A percentile compares a stretch with the other conserved stretches of the same genome.
Evolutionary conservation across 805 yeast genomes (phyloP).

Genomic region (Candida ascalaphidarum): DNA sequence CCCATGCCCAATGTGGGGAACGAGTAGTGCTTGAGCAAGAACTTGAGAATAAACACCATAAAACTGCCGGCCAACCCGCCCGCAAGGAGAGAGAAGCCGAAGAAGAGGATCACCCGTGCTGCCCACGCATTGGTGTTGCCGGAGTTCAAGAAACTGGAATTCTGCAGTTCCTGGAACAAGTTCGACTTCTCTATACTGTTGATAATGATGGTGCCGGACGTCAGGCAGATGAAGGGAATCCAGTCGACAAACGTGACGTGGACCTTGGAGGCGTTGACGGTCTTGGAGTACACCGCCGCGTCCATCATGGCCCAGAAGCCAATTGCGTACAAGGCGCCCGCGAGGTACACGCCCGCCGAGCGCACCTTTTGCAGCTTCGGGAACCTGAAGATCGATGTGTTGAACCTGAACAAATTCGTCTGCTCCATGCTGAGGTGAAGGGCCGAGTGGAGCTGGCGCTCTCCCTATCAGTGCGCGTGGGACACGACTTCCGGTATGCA

Average conservation of each 20-base stretch:
- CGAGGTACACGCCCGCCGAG: slow-evolving; percentile 65
- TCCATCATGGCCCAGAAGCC: slow-evolving; percentile 90
- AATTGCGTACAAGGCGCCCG: slow-evolving; percentile 70
- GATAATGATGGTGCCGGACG: slow-evolving; percentile 81
- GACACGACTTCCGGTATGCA: too few relatives aligned
- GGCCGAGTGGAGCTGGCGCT: too few relatives aligned
- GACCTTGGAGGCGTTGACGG: slow-evolving; percentile 75
- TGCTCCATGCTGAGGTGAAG: too few relatives aligned
- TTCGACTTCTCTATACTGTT: slow-evolving; percentile 65
- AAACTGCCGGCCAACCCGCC: slow-evolving; percentile 92
- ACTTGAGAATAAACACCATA: slow-evolving; percentile 80
- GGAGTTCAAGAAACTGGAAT: slow-evolving; percentile 33
- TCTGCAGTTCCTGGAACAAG: slow-evolving; percentile 34
- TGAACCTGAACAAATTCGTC: slow-evolving; percentile 53
- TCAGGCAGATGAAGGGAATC: slow-evolving; percentile 87
- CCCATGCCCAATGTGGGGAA: slow-evolving; percentile 96
- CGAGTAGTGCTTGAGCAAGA: slow-evolving; percentile 64
- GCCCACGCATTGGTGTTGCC: slow-evolving; percentile 71
- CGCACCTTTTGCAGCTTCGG: slow-evolving; percentile 68
- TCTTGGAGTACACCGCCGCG: slow-evolving; percentile 78
- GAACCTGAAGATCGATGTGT: slow-evolving; percentile 41
- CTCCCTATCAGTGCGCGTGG: too few relatives aligned
- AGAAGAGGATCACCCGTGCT: slow-evolving; percentile 80
- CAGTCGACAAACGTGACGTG: slow-evolving; percentile 92
- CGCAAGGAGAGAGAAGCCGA: slow-evolving; percentile 88